These are phyloP conservation scores for Phylloporus sp. DNA, from an alignment of 768 basidiomycete species.

Conservation along the genomic window DNA sequence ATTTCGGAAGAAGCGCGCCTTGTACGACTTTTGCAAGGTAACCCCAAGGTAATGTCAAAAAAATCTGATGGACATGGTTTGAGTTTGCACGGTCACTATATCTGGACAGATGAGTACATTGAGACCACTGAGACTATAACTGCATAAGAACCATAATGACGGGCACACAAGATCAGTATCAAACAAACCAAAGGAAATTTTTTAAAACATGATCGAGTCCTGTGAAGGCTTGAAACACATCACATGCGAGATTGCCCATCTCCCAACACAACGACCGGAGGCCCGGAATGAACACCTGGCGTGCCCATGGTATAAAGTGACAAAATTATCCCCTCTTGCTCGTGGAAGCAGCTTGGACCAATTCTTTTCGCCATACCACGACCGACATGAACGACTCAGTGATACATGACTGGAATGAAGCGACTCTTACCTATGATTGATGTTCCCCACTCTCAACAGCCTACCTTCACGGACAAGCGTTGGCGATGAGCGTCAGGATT, in stretches of 20 bases:
- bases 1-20: too few species aligned
- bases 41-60: too few species aligned
- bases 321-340: not conserved
- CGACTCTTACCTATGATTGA: not conserved
- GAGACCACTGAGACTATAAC: not conserved
- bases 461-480: not conserved
- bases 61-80: not conserved
- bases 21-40: too few species aligned
- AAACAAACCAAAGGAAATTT: too few species aligned
- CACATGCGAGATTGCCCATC: not conserved
- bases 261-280: not conserved
- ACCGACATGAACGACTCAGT: not conserved
- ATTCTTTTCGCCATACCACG: not conserved
- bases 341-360: not conserved
- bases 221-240: not conserved
- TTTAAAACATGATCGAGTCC: not conserved
- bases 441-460: not conserved
- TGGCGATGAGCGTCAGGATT: constrained; percentile 20
- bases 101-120: too few species aligned
- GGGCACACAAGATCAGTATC: not conserved
- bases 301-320: not conserved
- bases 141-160: not conserved
- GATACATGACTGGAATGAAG: constrained; percentile 1
- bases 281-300: not conserved
- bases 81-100: too few species aligned